Base-by-base conservation (phyloP, 2,329 filamentous ascomycete genomes). In the Stagonosporopsis chrysanthemi region DNA sequence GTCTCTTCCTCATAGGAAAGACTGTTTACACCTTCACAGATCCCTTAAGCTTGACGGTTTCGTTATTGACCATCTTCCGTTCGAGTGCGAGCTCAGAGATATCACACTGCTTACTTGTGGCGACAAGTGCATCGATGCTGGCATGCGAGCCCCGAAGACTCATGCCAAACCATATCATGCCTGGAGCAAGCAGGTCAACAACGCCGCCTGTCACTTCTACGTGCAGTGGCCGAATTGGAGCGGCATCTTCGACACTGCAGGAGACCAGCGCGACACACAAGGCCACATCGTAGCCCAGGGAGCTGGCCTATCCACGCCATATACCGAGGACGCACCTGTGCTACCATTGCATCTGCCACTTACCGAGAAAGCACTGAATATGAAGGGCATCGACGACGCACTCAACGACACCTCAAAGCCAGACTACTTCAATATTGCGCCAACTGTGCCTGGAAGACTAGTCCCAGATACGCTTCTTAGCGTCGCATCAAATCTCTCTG, bases 31-130 rank as follows among this genome's bases (percentile, higher is more conserved):
- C 15, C 28, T 11, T 38, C 12, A 2, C 40, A 67, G 63, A 43
- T 65, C 61, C 40, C 64, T 75, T 11, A 71, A 67, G 50, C 71
- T 75, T 1, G 64, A 71, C 36, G 70, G 70, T 17, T 74, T 75
- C 46, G 73, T 74, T 7, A 58, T 75, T 23, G 72, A 75, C 48
- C 56, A 65, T n/a, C 62, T 70, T 0, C 69, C 72, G 0, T 75
- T 75, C 23, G 60, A 70, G 35, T 54, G 62, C 29, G 70, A 72
- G 41, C 65, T 74, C 6, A 64, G 60, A 2, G 49, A 43, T 8
- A 59, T 74, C 29, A 57, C 61, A 2, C 49, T 73, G 4, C 58
- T 74, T 19, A 61, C 48, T 3, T 73, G 66, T 23, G 69, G 70
- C 8, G 47, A 65, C 23, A 57, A 68, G 24, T 72, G 70, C 48